Conservation (phyloP, 208 protist species). For the Lotmaria passim region DNA sequence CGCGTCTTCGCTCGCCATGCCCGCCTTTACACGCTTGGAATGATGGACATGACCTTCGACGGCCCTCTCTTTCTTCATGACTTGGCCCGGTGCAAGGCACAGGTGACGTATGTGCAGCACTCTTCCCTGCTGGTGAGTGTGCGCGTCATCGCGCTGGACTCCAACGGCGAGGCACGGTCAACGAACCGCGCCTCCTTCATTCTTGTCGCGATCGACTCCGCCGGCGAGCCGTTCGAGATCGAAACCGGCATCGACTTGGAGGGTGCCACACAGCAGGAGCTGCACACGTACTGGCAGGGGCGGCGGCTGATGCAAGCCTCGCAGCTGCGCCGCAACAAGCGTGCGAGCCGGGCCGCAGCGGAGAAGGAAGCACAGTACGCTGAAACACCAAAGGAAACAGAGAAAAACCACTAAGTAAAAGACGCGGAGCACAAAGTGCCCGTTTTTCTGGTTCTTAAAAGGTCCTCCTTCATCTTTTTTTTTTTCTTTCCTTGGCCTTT, state of each 20-base stretch:
- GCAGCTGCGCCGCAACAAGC: slow-evolving; percentile 36
- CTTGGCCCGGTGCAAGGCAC: slow-evolving; percentile 31
- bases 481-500: background rate
- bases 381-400: too few relatives aligned
- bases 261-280: slow-evolving; percentile 32
- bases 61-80: slow-evolving; percentile 45
- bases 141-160: slow-evolving; percentile 28
- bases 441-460: background rate
- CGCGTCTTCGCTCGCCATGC: slow-evolving; percentile 48
- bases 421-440: too few relatives aligned
- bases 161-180: slow-evolving; percentile 18
- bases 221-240: slow-evolving; percentile 30
- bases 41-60: slow-evolving; percentile 67
- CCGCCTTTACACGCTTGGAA: slow-evolving; percentile 46
- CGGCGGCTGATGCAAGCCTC: slow-evolving; percentile 16
- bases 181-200: slow-evolving; percentile 60
- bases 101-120: slow-evolving; percentile 48
- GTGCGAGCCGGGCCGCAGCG: background rate
- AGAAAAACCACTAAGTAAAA: too few relatives aligned
- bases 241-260: slow-evolving; percentile 45
- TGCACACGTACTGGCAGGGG: slow-evolving; percentile 31
- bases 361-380: background rate
- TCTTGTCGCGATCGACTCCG: slow-evolving; percentile 38
- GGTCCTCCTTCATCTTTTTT: background rate
- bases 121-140: slow-evolving; percentile 46